Base-by-base conservation (phyloP, 2,329 filamentous ascomycete genomes). In the Davidsoniella eucalypti region DNA sequence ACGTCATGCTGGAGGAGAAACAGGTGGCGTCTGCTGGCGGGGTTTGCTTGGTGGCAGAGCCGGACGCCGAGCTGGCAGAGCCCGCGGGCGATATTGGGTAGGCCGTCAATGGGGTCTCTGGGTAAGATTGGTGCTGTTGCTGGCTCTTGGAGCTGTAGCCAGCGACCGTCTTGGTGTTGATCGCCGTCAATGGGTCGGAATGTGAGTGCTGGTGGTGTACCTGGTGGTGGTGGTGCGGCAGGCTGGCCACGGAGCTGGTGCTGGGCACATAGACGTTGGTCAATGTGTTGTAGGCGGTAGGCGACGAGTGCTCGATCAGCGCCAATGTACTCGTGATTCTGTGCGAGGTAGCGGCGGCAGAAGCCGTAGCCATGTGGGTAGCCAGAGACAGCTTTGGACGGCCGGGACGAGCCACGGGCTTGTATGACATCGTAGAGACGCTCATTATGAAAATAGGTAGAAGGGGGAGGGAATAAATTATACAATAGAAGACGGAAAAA, bases 211-310 rank as follows among this genome's bases (percentile, higher is more conserved):
- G 25, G 12, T 25, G 33, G 9, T 12, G 29, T 12, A 12, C 29
- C 29, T 33, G 29, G 29, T 33, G 29, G 29, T 33, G 12, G 76
- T 73, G 2, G 73, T 75, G 23, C 73, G 8, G 29, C 8, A 33
- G 1, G 9, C 29, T 33, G 6, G 29, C 29, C 29, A 33, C 29
- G 4, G 29, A 33, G 8, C 29, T 12, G 12, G 29, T 33, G 29
- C 29, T 33, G 8, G 29, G 12, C 29, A 33, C 71, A 58, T 81
- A 81, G 54, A 76, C 72, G 62, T 81, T 81, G 49, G 76, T 78
- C 38, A 81, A 68, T 2, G 78, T 81, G 62, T 81, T 81, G 64
- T 80, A 79, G 18, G 75, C 67, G 1, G 78, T 81, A 3, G 76
- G 75, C 29, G 77, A 78, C 52, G 68, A 72, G 26, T 74, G 71